Base-by-base conservation (phyloP, 148 eudicot genomes). In the Nyssa sinensis region DNA sequence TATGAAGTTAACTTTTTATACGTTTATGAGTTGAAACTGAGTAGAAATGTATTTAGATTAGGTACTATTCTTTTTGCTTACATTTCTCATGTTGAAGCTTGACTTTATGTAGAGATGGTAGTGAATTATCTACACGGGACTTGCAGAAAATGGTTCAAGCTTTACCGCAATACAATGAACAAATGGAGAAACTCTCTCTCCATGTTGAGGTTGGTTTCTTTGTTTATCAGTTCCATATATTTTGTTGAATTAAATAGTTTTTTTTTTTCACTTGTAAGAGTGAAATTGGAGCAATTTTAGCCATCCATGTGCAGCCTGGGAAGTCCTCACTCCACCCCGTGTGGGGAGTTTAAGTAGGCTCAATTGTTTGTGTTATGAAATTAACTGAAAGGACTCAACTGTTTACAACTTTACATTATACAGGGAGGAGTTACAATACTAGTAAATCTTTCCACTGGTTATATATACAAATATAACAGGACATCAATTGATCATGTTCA, bases 111-210 rank as follows among this genome's bases (percentile, higher is more conserved):
- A 95, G 99, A 85, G 94, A 93, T 82, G 90, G 97, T 77, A 76
- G 76, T 44, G 99, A 93, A 79, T 73, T 95, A 76, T 93, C 99
- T 28, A 93, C 98, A 28, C 77, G 97, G 65, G 99, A 95, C 81
- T 77, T 95, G 89, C 99, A 95, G 77, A 95, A 93, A 75, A 90
- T 95, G 97, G 97, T 95, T 77, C 98, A 93, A 83, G 97, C 99
- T 78, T 83, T 95, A 81, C 99, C 99, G 31, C 91, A 93, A 63
- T 95, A 95, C 73, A 91, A 90, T 63, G 98, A 95, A 83, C 90
- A 86, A 78, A 88, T 89, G 91, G 93, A 89, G n/a, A 93, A 81
- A 80, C 93, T 95, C 74, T 89, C 99, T 76, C 66, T 85, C 72
- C 99, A 95, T 75, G 99, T 95, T 62, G 96, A 89, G 98, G 99